A percentile compares a stretch with the other conserved stretches of the same genome.
Evolutionary conservation across 352 stramenopile species (phyloP).

Genomic region (Phytophthora hibernalis): DNA sequence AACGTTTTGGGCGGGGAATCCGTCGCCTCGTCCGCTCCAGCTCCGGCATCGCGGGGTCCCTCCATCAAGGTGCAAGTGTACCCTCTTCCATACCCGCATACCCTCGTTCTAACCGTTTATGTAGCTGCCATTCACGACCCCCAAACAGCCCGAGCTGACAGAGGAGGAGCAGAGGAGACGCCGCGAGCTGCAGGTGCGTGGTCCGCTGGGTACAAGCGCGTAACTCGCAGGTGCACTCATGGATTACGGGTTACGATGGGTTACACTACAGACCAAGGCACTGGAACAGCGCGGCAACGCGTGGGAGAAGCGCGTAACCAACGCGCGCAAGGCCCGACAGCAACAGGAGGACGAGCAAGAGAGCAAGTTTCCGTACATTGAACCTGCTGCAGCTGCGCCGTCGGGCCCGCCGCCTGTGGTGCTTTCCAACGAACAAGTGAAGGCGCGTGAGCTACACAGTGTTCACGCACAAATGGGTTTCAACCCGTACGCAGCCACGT

Average conservation of each 20-base stretch:
- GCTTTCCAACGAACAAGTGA: slow-evolving; percentile 71
- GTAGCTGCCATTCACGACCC: slow-evolving; percentile 50
- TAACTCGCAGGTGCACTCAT: background rate
- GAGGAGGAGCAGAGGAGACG: slow-evolving; percentile 64
- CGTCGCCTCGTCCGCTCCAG: background rate
- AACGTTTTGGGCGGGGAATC: slow-evolving; percentile 60
- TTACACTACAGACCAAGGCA: slow-evolving; percentile 49
- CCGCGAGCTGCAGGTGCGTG: slow-evolving; percentile 66
- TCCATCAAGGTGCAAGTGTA: slow-evolving; percentile 38
- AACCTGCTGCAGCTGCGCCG: slow-evolving; percentile 18
- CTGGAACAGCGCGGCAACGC: slow-evolving; percentile 63
- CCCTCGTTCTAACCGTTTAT: slow-evolving; percentile 2
- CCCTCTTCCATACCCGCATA: background rate
- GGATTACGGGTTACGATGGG: background rate
- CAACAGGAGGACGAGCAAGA: slow-evolving; percentile 63
- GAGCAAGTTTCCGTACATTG: slow-evolving; percentile 42
- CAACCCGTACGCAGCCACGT: slow-evolving; percentile 74
- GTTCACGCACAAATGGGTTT: slow-evolving; percentile 72
- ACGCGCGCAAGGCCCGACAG: slow-evolving; percentile 54
- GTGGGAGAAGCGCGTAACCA: slow-evolving; percentile 77
- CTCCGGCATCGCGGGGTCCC: slow-evolving; percentile 15
- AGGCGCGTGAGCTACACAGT: slow-evolving; percentile 61
- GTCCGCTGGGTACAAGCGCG: background rate
- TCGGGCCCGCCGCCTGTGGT: slow-evolving; percentile 30
- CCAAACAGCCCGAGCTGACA: slow-evolving; percentile 47